These are phyloP conservation scores for Byssochlamys sp. DNA, from an alignment of 2,329 filamentous ascomycete genomes.

Conservation along the genomic window DNA sequence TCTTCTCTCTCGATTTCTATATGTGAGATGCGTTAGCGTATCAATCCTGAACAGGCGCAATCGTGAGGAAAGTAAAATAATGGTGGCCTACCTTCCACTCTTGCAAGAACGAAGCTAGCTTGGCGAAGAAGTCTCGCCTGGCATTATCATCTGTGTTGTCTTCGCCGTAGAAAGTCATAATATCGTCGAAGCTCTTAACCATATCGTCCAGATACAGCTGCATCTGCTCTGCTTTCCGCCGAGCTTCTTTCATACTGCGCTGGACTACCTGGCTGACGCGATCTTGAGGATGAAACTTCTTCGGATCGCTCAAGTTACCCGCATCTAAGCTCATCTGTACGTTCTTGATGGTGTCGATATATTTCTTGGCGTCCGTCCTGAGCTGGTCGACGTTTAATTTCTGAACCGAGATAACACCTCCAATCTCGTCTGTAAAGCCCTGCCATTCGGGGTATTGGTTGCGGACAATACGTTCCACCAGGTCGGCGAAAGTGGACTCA, in stretches of 20 bases:
- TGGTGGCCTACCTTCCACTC: conserved; percentile 68
- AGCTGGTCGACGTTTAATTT: conserved; percentile 95
- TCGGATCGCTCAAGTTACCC: conserved; percentile 88
- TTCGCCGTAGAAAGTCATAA: conserved; percentile 93
- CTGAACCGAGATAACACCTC: conserved; percentile 64
- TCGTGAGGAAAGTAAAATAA: conserved; percentile 1
- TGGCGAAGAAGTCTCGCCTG: conserved; percentile 88
- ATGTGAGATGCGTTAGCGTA: conserved; percentile 1
- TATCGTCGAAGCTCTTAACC: conserved; percentile 81
- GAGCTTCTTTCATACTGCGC: conserved; percentile 88
- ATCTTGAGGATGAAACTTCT: conserved; percentile 96
- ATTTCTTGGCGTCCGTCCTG: conserved; percentile 74
- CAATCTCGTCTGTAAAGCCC: conserved; percentile 73
- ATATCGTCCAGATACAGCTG: conserved; percentile 88
- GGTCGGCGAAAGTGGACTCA: conserved; percentile 85
- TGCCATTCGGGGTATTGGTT: conserved; percentile 97
- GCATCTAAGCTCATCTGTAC: conserved; percentile 84
- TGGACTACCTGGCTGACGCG: conserved; percentile 86
- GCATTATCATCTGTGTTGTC: conserved; percentile 84
- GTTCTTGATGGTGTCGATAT: conserved; percentile 90
- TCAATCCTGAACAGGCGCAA: neutral
- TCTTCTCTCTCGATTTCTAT: conserved; percentile 84
- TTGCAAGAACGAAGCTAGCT: conserved; percentile 76
- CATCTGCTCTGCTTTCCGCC: conserved; percentile 93
- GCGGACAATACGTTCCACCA: conserved; percentile 91